phyloP scores from a whole-genome alignment of 257 asterid species.

The Solanum paucissectum region DNA sequence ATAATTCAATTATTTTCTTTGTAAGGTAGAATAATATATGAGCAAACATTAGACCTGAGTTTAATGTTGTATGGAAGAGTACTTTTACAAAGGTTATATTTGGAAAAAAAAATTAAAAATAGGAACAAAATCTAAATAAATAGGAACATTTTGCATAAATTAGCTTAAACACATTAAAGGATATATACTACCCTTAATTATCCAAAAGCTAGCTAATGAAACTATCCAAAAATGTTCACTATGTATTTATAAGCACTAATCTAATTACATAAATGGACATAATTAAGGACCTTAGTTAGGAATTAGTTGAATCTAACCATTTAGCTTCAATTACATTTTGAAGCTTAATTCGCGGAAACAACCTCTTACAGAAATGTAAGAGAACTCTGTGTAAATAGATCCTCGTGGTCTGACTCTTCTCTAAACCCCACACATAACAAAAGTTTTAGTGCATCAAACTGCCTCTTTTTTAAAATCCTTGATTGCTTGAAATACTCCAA shows the following conservation, averaged over 20 bases:
- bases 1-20: too few relatives aligned
- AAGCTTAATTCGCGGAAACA: neutral
- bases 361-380: too few relatives aligned
- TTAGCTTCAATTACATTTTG: neutral
- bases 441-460: neutral
- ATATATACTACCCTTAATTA: neutral
- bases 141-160: neutral
- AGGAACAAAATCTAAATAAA: neutral
- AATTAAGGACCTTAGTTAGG: neutral
- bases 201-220: neutral
- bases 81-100: neutral
- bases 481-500: neutral
- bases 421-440: fast-evolving
- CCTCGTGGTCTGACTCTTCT: neutral
- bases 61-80: neutral
- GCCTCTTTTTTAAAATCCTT: neutral
- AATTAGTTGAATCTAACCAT: neutral
- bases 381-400: neutral
- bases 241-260: neutral
- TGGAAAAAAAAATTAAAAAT: neutral
- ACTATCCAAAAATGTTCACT: neutral
- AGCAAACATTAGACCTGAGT: neutral
- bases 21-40: too few relatives aligned
- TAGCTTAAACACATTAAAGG: neutral
- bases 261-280: neutral